Evolutionary conservation across 129 eudicot genomes (phyloP).

Genomic region (Flaveria ramosissima): DNA sequence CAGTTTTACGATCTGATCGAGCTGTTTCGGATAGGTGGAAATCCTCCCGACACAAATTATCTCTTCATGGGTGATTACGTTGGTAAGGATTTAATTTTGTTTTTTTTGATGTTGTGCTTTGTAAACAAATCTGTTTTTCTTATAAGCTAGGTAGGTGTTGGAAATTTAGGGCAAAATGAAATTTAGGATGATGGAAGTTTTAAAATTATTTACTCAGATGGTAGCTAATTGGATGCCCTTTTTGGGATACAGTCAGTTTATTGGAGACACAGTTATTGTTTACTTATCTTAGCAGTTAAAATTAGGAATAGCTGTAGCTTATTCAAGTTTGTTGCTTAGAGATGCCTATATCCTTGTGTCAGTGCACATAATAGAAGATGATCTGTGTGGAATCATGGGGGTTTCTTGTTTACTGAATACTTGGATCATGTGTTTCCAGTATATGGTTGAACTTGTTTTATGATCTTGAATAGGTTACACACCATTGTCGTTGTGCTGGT

Average conservation of each 20-base stretch:
- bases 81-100: conserved; percentile 40
- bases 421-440: neutral
- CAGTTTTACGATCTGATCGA: conserved; percentile 79
- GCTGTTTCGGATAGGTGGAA: conserved; percentile 78
- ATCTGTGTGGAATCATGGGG: conserved; percentile 3
- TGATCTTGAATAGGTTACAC: neutral
- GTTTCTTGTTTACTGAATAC: conserved; percentile 3
- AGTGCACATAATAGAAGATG: neutral
- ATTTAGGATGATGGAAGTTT: neutral
- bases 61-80: conserved; percentile 96
- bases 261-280: neutral
- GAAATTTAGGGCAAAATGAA: conserved; percentile 14
- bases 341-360: neutral
- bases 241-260: neutral
- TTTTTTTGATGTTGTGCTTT: neutral
- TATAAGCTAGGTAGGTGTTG: neutral
- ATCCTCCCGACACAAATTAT: conserved; percentile 79
- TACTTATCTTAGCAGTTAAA: neutral
- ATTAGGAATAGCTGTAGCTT: neutral
- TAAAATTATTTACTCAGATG: neutral
- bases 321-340: conserved; percentile 5
- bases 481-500: neutral
- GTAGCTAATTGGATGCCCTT: conserved; percentile 6
- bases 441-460: neutral
- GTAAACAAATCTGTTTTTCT: neutral